These are phyloP conservation scores for Monosporascus sp. DNA, from an alignment of 2,329 filamentous ascomycete genomes.

Conservation along the genomic window DNA sequence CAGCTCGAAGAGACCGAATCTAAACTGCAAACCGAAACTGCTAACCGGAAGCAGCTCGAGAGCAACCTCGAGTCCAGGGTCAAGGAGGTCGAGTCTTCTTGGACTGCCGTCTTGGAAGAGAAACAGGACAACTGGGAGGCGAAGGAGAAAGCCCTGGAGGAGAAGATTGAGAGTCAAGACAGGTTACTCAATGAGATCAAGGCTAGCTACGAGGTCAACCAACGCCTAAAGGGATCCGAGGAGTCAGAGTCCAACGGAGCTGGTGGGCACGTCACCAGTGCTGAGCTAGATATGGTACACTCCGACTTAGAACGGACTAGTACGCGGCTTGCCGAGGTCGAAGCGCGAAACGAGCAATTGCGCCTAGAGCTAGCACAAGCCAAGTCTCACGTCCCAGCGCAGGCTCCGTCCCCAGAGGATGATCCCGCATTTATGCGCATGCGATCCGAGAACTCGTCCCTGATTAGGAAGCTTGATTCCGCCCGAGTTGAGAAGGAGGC, in stretches of 20 bases:
- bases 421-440: slow-evolving; percentile 85
- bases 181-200: slow-evolving; percentile 89
- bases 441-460: slow-evolving; percentile 86
- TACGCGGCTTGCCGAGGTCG: slow-evolving; percentile 78
- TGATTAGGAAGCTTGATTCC: slow-evolving; percentile 83
- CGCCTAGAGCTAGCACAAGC: slow-evolving; percentile 85
- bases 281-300: slow-evolving; percentile 89
- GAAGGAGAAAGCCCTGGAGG: slow-evolving; percentile 84
- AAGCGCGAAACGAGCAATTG: slow-evolving; percentile 90
- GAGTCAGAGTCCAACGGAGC: slow-evolving; percentile 51
- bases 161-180: slow-evolving; percentile 93
- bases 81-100: slow-evolving; percentile 85
- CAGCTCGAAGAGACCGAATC: slow-evolving; percentile 81
- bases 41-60: slow-evolving; percentile 68
- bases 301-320: slow-evolving; percentile 89
- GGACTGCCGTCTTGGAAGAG: slow-evolving; percentile 84
- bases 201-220: slow-evolving; percentile 93
- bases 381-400: slow-evolving; percentile 64
- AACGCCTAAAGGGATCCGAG: slow-evolving; percentile 73
- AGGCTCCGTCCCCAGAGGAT: slow-evolving; percentile 67
- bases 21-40: slow-evolving; percentile 72
- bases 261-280: slow-evolving; percentile 67
- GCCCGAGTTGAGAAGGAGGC: slow-evolving; percentile 78
- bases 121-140: slow-evolving; percentile 95
- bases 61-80: slow-evolving; percentile 71